Evolutionary conservation across 768 basidiomycete genomes (phyloP), one percentile per base, ranked within the genome.

Genomic region (Xanthoconium purpureum): DNA sequence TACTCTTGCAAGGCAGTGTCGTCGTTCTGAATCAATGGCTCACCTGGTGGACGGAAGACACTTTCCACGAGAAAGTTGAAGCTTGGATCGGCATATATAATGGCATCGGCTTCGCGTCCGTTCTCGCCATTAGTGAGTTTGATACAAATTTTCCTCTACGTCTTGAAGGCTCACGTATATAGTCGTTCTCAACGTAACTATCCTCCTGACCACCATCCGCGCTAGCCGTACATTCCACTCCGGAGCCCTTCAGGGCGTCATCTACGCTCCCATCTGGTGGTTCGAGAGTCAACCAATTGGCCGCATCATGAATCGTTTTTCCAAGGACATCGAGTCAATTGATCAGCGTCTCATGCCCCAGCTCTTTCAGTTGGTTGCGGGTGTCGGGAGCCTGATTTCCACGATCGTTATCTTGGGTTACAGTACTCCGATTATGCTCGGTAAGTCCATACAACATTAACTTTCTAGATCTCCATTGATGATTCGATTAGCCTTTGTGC

Each of bases 251-350:
- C 43, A 45, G 13, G 67, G 67, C 44, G 67, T 68, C 50, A 49
- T 68, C 32, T 29, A 58, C 36, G 64, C 67, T 47, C 67, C 67
- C 35, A 56, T 68, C 40, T 68, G 67, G 67, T 68, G 67, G 67
- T 68, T 68, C 56, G 67, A 68, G 53, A 60, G 67, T 54, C 67
- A 68, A 50, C 75, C 74, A 11, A 73, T 73, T 38, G 80, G 80
- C 1, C 74, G 77, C 1, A 74, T 81, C 55, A 73, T 78, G 61
- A 80, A 80, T 59, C 72, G 81, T 11, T 75, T 82, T 53, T 75
- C 75, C 38, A 76, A 79, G 56, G 71, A 75, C 37, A 67, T 75
- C 44, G 73, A 73, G 39, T 64, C 73, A n/a, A 66, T 77, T 37
- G 77, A 78, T 50, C 73, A 75, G 60, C 66, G 70, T 37, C 64